Evolutionary conservation across 768 basidiomycete genomes (phyloP).

Genomic region (Hortiboletus flavorubellus): DNA sequence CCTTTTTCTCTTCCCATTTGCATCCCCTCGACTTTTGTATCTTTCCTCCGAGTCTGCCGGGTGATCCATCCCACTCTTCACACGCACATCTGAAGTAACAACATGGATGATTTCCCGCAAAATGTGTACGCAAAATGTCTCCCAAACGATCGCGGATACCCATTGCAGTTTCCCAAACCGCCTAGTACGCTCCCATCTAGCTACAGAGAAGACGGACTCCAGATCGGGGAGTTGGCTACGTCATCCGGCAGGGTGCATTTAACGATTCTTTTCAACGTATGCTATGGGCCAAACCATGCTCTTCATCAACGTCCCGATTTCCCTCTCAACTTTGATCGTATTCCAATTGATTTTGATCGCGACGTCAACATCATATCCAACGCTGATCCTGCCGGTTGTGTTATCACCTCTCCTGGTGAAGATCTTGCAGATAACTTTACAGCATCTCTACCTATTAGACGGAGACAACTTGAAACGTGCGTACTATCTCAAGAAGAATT

Average conservation of each 20-base stretch:
- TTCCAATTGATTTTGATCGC: background rate
- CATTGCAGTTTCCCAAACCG: slow-evolving; percentile 30
- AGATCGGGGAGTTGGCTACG: slow-evolving; percentile 35
- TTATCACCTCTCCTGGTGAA: background rate
- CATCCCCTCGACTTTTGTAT: too few relatives aligned
- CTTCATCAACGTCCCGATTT: background rate
- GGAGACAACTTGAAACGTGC: too few relatives aligned
- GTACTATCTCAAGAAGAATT: too few relatives aligned
- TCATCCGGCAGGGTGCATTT: slow-evolving; percentile 24
- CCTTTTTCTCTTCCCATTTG: too few relatives aligned
- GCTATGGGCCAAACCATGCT: background rate
- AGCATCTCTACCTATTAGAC: too few relatives aligned
- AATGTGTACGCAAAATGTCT: slow-evolving; percentile 12
- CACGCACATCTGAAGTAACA: background rate
- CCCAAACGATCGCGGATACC: slow-evolving; percentile 23
- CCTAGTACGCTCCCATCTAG: slow-evolving; percentile 17
- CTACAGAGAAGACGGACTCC: slow-evolving; percentile 25
- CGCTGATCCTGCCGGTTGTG: background rate
- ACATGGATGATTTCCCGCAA: background rate
- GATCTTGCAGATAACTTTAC: too few relatives aligned
- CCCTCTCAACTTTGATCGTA: background rate
- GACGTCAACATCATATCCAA: background rate
- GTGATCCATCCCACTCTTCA: too few relatives aligned
- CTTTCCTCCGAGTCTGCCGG: too few relatives aligned
- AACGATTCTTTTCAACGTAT: slow-evolving; percentile 34